phyloP scores from a whole-genome alignment of 148 eudicot species.

The Amaranthus cruentus region DNA sequence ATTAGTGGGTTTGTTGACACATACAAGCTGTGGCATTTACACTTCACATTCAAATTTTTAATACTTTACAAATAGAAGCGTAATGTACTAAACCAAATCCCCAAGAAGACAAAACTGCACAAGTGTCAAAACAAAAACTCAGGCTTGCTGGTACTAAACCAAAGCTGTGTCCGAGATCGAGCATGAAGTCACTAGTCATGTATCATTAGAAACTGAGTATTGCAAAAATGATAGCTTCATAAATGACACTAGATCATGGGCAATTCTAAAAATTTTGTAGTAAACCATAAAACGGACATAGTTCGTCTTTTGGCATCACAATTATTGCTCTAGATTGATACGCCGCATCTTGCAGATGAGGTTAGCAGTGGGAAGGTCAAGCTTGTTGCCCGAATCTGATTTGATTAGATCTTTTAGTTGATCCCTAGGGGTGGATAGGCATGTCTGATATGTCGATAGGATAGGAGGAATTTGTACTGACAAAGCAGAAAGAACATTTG shows the following conservation, averaged over 20 bases:
- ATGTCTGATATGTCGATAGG: constrained; percentile 75
- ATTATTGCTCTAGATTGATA: constrained; percentile 34
- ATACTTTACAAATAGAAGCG: too few relatives aligned
- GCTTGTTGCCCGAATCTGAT: constrained; percentile 45
- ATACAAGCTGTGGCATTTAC: too few relatives aligned
- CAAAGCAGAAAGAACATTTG: constrained; percentile 87
- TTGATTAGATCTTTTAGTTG: constrained; percentile 66
- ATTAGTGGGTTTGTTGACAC: too few relatives aligned
- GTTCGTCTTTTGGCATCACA: neutral
- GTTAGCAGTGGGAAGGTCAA: constrained; percentile 40
- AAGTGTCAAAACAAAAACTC: neutral
- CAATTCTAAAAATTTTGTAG: neutral
- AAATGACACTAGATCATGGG: neutral
- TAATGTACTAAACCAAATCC: neutral
- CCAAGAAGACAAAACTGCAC: neutral
- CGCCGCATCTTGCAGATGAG: constrained; percentile 49
- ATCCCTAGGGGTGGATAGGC: constrained; percentile 77
- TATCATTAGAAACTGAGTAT: too few relatives aligned
- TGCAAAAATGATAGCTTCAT: too few relatives aligned
- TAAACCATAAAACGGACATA: neutral
- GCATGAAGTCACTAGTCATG: too few relatives aligned
- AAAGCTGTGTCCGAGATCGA: neutral
- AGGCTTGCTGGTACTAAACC: neutral
- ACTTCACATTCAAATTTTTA: too few relatives aligned
- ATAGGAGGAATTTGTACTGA: constrained; percentile 76